phyloP scores from a whole-genome alignment of 1,139 yeast species.

The Hemisphaericaspora xylanilytica region DNA sequence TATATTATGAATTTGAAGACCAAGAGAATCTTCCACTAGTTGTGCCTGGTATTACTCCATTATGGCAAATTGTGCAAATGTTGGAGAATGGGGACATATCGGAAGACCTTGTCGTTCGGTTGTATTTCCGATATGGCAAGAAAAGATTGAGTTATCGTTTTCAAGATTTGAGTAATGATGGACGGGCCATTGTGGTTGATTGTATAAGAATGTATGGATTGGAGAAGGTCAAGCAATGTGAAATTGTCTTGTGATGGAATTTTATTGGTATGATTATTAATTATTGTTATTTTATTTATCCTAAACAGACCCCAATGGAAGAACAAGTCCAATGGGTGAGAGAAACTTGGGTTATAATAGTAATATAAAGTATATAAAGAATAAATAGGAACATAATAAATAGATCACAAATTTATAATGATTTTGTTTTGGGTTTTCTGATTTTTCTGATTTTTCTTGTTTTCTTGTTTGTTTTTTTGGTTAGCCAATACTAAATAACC shows the following conservation, averaged over 20 bases:
- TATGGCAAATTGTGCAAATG: slow-evolving; percentile 39
- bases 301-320: slow-evolving; percentile 12
- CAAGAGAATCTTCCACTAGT: slow-evolving; percentile 37
- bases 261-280: not conserved
- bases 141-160: slow-evolving; percentile 14
- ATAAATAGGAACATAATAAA: not conserved
- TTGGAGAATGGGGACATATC: slow-evolving; percentile 20
- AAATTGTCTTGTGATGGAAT: slow-evolving; percentile 10
- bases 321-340: slow-evolving; percentile 15
- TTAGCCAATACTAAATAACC: too few relatives aligned
- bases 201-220: slow-evolving; percentile 41
- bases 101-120: slow-evolving; percentile 17
- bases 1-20: slow-evolving; percentile 2
- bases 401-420: too few relatives aligned
- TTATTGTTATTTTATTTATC: not conserved
- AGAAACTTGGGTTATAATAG: slow-evolving; percentile 2
- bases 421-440: too few relatives aligned
- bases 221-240: slow-evolving; percentile 23
- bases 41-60: slow-evolving; percentile 52
- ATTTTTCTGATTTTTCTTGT: too few relatives aligned
- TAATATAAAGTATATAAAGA: not conserved
- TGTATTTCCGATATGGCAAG: slow-evolving; percentile 14
- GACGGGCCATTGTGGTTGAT: slow-evolving; percentile 33
- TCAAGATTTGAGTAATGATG: slow-evolving; percentile 18
- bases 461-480: too few relatives aligned